A percentile compares a stretch with the other conserved stretches of the same genome.
These are phyloP conservation scores for Fistulifera pelliculosa DNA, from an alignment of 108 stramenopile species.

Conservation along the genomic window DNA sequence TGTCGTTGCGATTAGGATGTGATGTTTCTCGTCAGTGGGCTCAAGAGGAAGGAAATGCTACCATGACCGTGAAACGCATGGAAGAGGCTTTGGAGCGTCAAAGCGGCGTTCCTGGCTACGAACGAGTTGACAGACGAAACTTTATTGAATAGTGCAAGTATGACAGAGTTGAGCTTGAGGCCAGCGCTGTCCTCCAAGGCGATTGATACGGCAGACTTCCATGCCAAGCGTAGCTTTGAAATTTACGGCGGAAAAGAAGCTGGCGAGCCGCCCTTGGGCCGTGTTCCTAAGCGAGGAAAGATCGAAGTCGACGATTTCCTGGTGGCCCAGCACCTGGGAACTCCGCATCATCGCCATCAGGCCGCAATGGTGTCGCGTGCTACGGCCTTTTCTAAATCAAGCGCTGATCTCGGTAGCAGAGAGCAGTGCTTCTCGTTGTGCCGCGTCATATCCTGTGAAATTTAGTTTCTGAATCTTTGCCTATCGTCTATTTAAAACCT, in stretches of 20 bases:
- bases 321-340: background rate
- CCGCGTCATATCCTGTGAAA: too few relatives aligned
- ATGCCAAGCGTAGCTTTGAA: slow-evolving; percentile 72
- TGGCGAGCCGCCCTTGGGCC: slow-evolving; percentile 56
- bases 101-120: slow-evolving; percentile 16
- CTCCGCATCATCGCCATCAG: too few relatives aligned
- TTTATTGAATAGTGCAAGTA: slow-evolving; percentile 34
- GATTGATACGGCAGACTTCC: slow-evolving; percentile 32
- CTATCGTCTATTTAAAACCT: too few relatives aligned
- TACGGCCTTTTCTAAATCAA: too few relatives aligned
- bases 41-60: slow-evolving; percentile 66
- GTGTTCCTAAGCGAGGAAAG: slow-evolving; percentile 58
- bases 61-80: slow-evolving; percentile 68
- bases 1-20: slow-evolving; percentile 62
- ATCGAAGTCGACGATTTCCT: slow-evolving; percentile 28
- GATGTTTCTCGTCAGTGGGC: slow-evolving; percentile 72
- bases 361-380: too few relatives aligned
- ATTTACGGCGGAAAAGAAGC: slow-evolving; percentile 62
- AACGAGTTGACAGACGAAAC: slow-evolving; percentile 29
- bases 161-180: slow-evolving; percentile 51
- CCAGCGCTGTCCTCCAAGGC: slow-evolving; percentile 48
- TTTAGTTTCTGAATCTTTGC: too few relatives aligned
- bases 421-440: too few relatives aligned
- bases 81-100: slow-evolving; percentile 73
- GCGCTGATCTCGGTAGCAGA: too few relatives aligned